Base-by-base conservation (phyloP, 2,329 filamentous ascomycete genomes). In the Zymoseptoria crescenta region DNA sequence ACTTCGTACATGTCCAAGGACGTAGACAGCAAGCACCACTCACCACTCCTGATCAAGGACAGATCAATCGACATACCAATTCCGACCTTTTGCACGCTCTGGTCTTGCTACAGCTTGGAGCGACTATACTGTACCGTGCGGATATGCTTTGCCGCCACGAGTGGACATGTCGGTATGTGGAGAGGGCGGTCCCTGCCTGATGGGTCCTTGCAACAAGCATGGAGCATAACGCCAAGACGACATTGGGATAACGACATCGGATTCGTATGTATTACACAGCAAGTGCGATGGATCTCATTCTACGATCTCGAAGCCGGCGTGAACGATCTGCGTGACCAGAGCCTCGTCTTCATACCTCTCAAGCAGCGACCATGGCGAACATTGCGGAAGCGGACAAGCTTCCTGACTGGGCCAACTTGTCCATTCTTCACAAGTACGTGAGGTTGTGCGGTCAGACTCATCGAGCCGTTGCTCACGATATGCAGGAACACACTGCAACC, bases 321-420 rank as follows among this genome's bases (percentile, higher is more conserved):
- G n/a, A 7, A 45, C 35, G 4, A 45, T 4, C 35, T 45, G 35
- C 16, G 1, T n/a, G 35, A 45, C 35, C 13, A 45, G 35, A 45
- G 35, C 35, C 35, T 45, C 35, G 10, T 45, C 35, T 45, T 45
- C 4, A n/a, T 13, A 10, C 24, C 7, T 13, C 35, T 45, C 10
- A 13, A 45, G 35, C n/a, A n/a, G 35, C 13, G 35, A 45, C 13
- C 13, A 45, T 45, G 35, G 35, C 10, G 35, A 45, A 7, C 35
- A 13, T 41, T 41, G 35, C 35, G 35, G 30, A 30, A 55, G 49
- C 28, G 21, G 13, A 50, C 30, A 83, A 83, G 0, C 19, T 16
- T n/a, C 54, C 58, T 27, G 83, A 87, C 68, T 87, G 83, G 82
- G 83, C 78, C 69, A 87, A 87, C 64, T 76, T 85, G 58, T 68